Base-by-base conservation (phyloP, 495 filamentous ascomycete species). In the Neurospora discreta region DNA sequence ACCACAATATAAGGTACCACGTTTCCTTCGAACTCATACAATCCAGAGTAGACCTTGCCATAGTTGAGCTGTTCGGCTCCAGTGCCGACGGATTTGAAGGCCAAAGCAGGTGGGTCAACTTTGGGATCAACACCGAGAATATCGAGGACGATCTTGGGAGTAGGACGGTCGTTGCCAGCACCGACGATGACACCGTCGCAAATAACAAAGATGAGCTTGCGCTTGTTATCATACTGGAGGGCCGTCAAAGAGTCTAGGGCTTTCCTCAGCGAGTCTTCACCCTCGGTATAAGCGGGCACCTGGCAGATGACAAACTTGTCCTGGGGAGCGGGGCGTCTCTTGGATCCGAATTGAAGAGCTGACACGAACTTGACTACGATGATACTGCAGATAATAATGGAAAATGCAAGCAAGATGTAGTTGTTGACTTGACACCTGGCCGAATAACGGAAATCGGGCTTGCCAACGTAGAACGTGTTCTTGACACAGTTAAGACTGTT, bases 291-390 rank as follows among this genome's bases (percentile, higher is more conserved):
- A 15, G 95, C 95, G 23, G 95, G 95, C 70, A 99, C 93, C 80
- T 97, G 91, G 84, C 95, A 98, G 73, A 99, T 98, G 72, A 99
- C 95, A 73, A 99, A 99, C 79, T 98, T 98, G 79, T 99, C 95
- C 81, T 98, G 95, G 36, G 93, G 90, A 20, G 90, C 85, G 5
- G 95, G 95, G 20, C 93, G 91, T 39, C 92, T 90, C 82, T 97
- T 98, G 68, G 92, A 91, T 20, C 95, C 95, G 73, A 99, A 90
- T 78, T 99, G 95, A 36, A 99, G 86, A 60, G 95, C 95, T 71
- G 95, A 91, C 76, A 99, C 80, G 85, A 99, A 99, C 82, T 98
- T 99, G 81, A 90, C 83, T 18, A 90, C 74, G 71, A 98, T 92
- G 70, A 97, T 92, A 15, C 86, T 70, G 77, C 91, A 92, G 52